Evolutionary conservation across 108 stramenopile genomes (phyloP), one percentile per base, ranked within the genome.

Genomic region (Skeletonema costatum): DNA sequence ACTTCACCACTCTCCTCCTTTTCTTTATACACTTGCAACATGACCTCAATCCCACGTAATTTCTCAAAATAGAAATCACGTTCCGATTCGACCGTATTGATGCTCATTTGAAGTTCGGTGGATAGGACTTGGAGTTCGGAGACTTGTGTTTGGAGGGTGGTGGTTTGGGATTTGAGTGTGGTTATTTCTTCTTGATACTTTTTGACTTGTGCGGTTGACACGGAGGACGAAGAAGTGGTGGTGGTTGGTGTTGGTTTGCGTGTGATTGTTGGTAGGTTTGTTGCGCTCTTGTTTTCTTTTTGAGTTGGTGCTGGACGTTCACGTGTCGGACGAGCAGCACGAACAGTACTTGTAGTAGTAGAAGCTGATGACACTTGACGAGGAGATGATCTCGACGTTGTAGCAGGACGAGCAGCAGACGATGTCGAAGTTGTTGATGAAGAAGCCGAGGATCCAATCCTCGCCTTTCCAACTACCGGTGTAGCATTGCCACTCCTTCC

Each of bases 21-120:
- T 56, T 96, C 95, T 65, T 93, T 87, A 61, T 88, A 87, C 25
- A 91, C 87, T 78, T 98, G 97, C 70, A 99, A 73, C 88, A 97
- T 87, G 31, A 95, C 79, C 80, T 99, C 98, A 48, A 99, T 86
- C 32, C 92, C 96, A 36, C 97, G 78, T 30, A 99, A 85, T 78
- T 99, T 99, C 29, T 96, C 89, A 76, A 98, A 99, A 81, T 99
- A 99, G 74, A 99, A 99, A 71, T 99, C 97, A 35, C 93, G 77
- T 71, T 95, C 97, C 66, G 86, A 92, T 63, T 97, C 94, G 2
- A 92, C 60, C 4, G 87, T 92, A 29, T 75, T 71, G 12, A 94
- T 65, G 13, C 87, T 74, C 42, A 82, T 79, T 66, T 93, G 85
- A 0, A 87, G 50, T 65, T 89, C 91, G n/a, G 81, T 69, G 2